Evolutionary conservation across 108 stramenopile species (phyloP).

Genomic region (Cyclotella distinguenda): DNA sequence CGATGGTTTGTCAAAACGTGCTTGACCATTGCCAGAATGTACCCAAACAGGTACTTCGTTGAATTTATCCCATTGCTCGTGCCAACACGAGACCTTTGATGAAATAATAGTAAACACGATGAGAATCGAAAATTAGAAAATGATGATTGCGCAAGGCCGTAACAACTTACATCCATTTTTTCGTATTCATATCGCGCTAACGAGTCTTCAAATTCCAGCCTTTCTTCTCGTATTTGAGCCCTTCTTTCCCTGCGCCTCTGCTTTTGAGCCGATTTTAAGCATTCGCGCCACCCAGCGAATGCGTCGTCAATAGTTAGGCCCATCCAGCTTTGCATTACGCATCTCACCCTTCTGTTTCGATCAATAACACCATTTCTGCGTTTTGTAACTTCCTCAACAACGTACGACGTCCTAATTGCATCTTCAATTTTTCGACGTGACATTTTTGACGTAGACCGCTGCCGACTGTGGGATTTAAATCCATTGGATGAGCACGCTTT

Average conservation of each 20-base stretch:
- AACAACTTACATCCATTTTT: slow-evolving; percentile 18
- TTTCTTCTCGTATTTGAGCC: slow-evolving; percentile 12
- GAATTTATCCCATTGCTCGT: slow-evolving; percentile 45
- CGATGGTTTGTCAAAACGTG: slow-evolving; percentile 30
- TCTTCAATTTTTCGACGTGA: slow-evolving; percentile 26
- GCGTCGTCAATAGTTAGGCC: slow-evolving; percentile 33
- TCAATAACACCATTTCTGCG: slow-evolving; percentile 12
- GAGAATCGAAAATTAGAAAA: background rate
- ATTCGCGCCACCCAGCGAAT: slow-evolving; percentile 32
- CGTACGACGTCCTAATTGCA: slow-evolving; percentile 31
- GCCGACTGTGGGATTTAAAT: background rate
- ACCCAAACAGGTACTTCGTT: slow-evolving; percentile 43
- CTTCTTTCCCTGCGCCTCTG: slow-evolving; percentile 14
- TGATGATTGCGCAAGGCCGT: background rate
- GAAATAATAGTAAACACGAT: background rate
- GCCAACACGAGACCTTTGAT: slow-evolving; percentile 17
- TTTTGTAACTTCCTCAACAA: slow-evolving; percentile 23
- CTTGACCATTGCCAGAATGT: slow-evolving; percentile 17
- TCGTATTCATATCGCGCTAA: slow-evolving; percentile 29
- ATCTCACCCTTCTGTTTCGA: slow-evolving; percentile 18
- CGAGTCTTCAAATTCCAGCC: slow-evolving; percentile 32
- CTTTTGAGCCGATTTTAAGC: slow-evolving; percentile 11
- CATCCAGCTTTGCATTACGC: slow-evolving; percentile 37
- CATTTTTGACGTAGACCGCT: background rate
- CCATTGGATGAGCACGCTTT: background rate